Conservation (phyloP, 805 yeast species). For the Saccharomycopsis babjevae region DNA sequence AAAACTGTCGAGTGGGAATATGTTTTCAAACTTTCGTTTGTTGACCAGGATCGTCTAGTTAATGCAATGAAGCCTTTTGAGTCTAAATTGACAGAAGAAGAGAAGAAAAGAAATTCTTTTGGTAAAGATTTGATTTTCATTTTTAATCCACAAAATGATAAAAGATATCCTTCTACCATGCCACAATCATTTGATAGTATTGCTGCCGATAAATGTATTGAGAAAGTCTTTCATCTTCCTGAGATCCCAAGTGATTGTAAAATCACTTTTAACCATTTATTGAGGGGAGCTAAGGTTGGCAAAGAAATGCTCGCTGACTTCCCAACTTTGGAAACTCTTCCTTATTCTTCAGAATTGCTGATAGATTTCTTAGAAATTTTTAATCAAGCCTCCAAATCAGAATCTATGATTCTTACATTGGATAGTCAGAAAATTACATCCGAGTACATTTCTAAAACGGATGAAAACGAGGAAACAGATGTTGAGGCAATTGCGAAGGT, state of each 20-base stretch:
- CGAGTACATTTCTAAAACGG: conserved; percentile 30
- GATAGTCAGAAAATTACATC: conserved; percentile 27
- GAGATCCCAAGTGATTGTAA: conserved; percentile 24
- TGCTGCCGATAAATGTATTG: conserved; percentile 70
- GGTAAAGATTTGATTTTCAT: conserved; percentile 62
- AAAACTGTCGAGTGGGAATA: conserved; percentile 98
- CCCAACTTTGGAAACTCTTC: conserved; percentile 70
- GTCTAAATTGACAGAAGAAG: conserved; percentile 53
- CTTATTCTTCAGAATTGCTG: conserved; percentile 43
- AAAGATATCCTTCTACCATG: conserved; percentile 62
- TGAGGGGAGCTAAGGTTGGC: conserved; percentile 61
- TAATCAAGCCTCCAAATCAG: conserved; percentile 75
- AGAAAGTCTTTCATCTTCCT: conserved; percentile 45
- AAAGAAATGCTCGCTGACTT: conserved; percentile 75
- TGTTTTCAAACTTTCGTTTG: conserved; percentile 85
- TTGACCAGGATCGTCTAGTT: conserved; percentile 67
- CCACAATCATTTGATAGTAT: conserved; percentile 70
- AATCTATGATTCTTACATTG: conserved; percentile 62
- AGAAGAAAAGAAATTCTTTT: conserved; percentile 59
- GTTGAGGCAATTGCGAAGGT: conserved; percentile 31
- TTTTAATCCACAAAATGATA: conserved; percentile 67
- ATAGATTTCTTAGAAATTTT: conserved; percentile 65
- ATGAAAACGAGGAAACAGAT: conserved; percentile 25
- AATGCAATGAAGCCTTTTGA: conserved; percentile 65
- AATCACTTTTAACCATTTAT: conserved; percentile 38